phyloP scores from a whole-genome alignment of 2,329 filamentous ascomycete genomes.

The Colletotrichum graminicola region DNA sequence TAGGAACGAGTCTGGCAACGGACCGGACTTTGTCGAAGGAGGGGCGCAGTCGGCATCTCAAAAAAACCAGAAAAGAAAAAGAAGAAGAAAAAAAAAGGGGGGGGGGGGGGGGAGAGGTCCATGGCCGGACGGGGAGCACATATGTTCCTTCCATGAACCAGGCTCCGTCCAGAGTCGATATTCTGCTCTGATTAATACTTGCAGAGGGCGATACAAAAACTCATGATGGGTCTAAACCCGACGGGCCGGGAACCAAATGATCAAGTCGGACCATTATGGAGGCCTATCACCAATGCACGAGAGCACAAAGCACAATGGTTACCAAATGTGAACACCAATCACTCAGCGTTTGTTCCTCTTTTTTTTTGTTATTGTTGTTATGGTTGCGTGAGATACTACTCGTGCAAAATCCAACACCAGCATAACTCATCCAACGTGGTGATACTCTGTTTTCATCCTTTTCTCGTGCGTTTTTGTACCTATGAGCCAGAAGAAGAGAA shows the following conservation, averaged over 20 bases:
- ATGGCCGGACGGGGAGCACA: neutral
- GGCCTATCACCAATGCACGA: neutral
- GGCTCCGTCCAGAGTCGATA: neutral
- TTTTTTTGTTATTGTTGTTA: neutral
- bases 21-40: neutral
- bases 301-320: neutral
- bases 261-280: neutral
- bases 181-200: neutral
- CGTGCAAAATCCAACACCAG: conserved; percentile 32
- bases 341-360: conserved; percentile 33
- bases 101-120: too few relatives aligned
- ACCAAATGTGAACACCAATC: conserved; percentile 22
- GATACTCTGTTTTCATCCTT: conserved; percentile 25
- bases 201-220: neutral
- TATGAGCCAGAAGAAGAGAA: conserved; percentile 2
- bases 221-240: neutral
- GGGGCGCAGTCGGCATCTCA: neutral
- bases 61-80: too few relatives aligned
- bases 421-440: neutral
- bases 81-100: too few relatives aligned
- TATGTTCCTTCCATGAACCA: neutral
- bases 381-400: conserved; percentile 13
- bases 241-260: neutral
- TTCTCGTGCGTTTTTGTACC: conserved; percentile 14
- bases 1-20: neutral